phyloP scores from a whole-genome alignment of 345 rosid genomes.

The Citrus glauca region DNA sequence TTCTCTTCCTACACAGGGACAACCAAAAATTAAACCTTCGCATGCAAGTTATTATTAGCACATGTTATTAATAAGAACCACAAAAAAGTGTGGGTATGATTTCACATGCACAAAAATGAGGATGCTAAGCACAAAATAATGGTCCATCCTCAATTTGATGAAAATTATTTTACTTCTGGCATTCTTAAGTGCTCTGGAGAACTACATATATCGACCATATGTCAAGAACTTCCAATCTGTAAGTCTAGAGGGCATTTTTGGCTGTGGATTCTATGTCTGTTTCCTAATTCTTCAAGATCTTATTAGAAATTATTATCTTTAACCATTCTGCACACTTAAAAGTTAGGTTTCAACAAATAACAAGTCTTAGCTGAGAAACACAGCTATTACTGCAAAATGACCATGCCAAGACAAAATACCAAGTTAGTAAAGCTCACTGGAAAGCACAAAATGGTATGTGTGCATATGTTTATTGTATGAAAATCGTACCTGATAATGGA shows the following conservation, averaged over 20 bases:
- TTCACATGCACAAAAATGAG: neutral
- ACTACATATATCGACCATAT: neutral
- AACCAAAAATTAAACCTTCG: neutral
- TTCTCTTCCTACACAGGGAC: slow-evolving; percentile 70
- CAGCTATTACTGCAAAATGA: neutral
- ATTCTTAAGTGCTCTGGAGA: neutral
- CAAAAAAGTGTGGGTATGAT: neutral
- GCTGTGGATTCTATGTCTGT: neutral
- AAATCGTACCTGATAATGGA: slow-evolving; percentile 71
- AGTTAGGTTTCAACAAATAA: neutral
- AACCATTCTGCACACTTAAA: neutral
- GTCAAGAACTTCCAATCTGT: neutral
- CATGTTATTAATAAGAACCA: neutral
- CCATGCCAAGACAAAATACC: neutral
- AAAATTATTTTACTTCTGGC: neutral
- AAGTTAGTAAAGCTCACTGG: neutral
- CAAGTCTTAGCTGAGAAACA: neutral
- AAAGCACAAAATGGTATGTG: neutral
- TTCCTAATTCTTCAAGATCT: neutral
- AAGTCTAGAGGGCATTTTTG: neutral
- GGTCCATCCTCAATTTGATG: neutral
- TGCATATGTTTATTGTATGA: neutral
- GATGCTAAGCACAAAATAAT: neutral
- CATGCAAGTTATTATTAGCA: neutral
- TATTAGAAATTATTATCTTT: neutral